Conservation (phyloP, 805 yeast genomes). For the Torulaspora maleeae region DNA sequence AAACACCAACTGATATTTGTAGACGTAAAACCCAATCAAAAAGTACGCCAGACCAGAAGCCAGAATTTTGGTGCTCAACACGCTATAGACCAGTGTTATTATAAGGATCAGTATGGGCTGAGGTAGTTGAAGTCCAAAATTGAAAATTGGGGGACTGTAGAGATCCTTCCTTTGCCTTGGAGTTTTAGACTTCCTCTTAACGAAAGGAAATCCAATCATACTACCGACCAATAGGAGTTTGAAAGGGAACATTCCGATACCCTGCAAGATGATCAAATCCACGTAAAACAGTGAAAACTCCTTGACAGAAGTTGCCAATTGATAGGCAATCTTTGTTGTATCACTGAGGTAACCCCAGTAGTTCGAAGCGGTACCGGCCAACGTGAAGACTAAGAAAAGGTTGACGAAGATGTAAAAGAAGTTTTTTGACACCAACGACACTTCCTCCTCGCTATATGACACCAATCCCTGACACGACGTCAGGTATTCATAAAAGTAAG, state of each 20-base stretch:
- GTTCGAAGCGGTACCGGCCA: slow-evolving; percentile 86
- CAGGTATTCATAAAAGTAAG: slow-evolving; percentile 79
- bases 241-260: slow-evolving; percentile 86
- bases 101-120: slow-evolving; percentile 84
- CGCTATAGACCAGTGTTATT: slow-evolving; percentile 81
- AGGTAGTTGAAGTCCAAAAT: slow-evolving; percentile 87
- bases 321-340: slow-evolving; percentile 82
- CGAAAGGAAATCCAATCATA: slow-evolving; percentile 66
- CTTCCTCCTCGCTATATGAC: slow-evolving; percentile 88
- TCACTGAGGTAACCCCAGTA: slow-evolving; percentile 79
- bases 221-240: slow-evolving; percentile 78
- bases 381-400: slow-evolving; percentile 86
- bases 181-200: slow-evolving; percentile 61
- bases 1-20: slow-evolving; percentile 84
- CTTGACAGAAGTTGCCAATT: slow-evolving; percentile 74
- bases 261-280: slow-evolving; percentile 76
- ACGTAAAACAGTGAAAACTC: slow-evolving; percentile 84
- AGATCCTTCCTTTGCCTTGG: slow-evolving; percentile 75
- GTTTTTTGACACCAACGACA: slow-evolving; percentile 85
- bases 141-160: slow-evolving; percentile 85
- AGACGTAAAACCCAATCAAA: slow-evolving; percentile 78
- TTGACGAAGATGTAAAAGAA: slow-evolving; percentile 93
- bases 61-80: slow-evolving; percentile 81
- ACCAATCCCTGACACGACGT: slow-evolving; percentile 83
- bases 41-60: slow-evolving; percentile 82